Conservation (phyloP, 495 filamentous ascomycete species). For the Patellaria atrata region DNA sequence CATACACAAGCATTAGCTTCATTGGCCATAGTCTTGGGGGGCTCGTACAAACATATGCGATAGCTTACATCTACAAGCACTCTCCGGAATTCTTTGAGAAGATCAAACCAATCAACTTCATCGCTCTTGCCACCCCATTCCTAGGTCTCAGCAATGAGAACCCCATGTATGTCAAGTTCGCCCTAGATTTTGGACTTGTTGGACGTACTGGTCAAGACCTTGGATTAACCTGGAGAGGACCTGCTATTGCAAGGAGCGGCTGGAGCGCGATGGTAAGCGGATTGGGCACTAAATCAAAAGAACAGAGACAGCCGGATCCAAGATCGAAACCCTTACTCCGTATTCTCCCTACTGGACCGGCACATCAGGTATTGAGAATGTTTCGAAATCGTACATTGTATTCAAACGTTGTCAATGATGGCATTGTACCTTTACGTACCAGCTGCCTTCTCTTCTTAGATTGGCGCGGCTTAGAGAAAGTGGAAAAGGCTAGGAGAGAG, state of each 20-base stretch:
- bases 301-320: constrained; percentile 51
- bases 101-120: constrained; percentile 84
- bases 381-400: constrained; percentile 90
- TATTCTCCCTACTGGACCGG: constrained; percentile 84
- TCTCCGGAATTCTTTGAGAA: constrained; percentile 79
- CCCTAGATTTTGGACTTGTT: constrained; percentile 88
- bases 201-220: constrained; percentile 90
- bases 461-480: constrained; percentile 83
- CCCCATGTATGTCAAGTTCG: constrained; percentile 91
- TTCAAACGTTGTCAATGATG: constrained; percentile 97
- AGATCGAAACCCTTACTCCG: constrained; percentile 79
- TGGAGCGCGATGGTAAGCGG: constrained; percentile 79
- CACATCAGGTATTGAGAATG: constrained; percentile 69
- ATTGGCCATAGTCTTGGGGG: constrained; percentile 88
- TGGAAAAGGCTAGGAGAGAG: constrained; percentile 86
- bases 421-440: constrained; percentile 86
- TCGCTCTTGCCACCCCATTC: constrained; percentile 80
- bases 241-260: constrained; percentile 65
- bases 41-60: constrained; percentile 82
- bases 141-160: constrained; percentile 95
- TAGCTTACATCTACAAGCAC: constrained; percentile 95
- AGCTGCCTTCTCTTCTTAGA: constrained; percentile 95
- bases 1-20: constrained; percentile 91
- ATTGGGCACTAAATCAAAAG: constrained; percentile 47
- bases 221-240: constrained; percentile 84